Evolutionary conservation across 306 rosid species (phyloP).

Genomic region (Castanospermum australe): DNA sequence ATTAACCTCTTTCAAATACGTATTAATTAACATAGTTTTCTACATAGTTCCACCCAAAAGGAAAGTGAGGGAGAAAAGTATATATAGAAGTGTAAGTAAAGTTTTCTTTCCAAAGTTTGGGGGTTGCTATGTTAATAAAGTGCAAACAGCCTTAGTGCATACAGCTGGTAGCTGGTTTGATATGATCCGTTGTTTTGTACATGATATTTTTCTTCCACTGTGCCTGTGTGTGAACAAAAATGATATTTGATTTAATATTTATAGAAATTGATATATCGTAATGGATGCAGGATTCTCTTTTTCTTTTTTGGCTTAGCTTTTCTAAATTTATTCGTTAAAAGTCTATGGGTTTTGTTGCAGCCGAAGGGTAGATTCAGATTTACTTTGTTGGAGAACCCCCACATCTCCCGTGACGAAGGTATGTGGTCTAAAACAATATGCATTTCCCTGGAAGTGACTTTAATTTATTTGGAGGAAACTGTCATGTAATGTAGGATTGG

Average conservation of each 20-base stretch:
- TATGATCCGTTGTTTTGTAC: too few relatives aligned
- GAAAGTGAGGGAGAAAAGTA: too few relatives aligned
- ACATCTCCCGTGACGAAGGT: constrained; percentile 38
- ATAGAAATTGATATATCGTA: too few relatives aligned
- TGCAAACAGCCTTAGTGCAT: neutral
- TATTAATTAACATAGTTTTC: neutral
- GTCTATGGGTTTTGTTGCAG: constrained; percentile 21
- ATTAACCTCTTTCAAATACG: neutral
- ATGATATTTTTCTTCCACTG: too few relatives aligned
- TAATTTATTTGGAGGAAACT: neutral
- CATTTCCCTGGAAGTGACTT: neutral
- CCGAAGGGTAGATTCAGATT: constrained; percentile 29
- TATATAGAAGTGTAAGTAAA: too few relatives aligned
- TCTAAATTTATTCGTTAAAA: neutral
- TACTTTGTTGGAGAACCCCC: constrained; percentile 44
- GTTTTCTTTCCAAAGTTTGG: too few relatives aligned
- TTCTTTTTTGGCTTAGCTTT: neutral
- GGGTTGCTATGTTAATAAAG: neutral
- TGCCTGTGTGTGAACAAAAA: too few relatives aligned
- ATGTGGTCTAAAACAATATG: neutral
- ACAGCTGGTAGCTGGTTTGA: too few relatives aligned
- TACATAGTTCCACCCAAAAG: neutral
- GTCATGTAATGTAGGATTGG: neutral
- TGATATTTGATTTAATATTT: too few relatives aligned
- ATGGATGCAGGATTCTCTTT: neutral